Evolutionary conservation across 83 land plant genomes (phyloP).

Genomic region (Picea abies): DNA sequence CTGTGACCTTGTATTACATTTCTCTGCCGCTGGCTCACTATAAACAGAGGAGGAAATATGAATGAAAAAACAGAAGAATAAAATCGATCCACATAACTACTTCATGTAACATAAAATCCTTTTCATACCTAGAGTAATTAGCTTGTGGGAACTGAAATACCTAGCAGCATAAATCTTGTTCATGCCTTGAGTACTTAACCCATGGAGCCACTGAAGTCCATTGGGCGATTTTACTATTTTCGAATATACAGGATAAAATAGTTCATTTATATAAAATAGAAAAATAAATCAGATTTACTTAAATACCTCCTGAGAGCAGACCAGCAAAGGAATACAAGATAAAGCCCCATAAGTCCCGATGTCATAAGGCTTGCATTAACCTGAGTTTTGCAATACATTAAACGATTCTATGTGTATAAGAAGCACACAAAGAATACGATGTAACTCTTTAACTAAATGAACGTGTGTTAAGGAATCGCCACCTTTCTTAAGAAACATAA

Average conservation of each 20-base stretch:
- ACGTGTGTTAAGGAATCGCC: not conserved
- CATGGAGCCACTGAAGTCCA: too few relatives aligned
- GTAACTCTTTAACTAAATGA: not conserved
- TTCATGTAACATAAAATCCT: not conserved
- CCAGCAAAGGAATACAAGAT: conserved; percentile 85
- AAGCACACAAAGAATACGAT: not conserved
- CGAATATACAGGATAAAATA: not conserved
- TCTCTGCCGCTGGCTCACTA: conserved; percentile 80
- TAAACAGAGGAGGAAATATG: conserved; percentile 16
- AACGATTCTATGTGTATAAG: not conserved
- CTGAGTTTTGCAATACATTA: conserved; percentile 27
- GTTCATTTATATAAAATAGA: not conserved
- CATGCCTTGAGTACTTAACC: too few relatives aligned
- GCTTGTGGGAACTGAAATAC: not conserved
- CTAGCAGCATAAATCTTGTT: too few relatives aligned
- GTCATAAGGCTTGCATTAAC: conserved; percentile 76
- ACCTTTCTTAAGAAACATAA: not conserved
- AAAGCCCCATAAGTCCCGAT: conserved; percentile 83
- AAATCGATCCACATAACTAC: not conserved
- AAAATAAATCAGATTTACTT: not conserved
- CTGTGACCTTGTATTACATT: conserved; percentile 63
- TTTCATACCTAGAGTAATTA: not conserved
- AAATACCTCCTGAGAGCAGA: conserved; percentile 83
- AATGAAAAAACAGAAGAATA: not conserved
- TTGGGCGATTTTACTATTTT: not conserved